Base-by-base conservation (phyloP, 1,284 basidiomycete genomes). In the Irpex sp. region DNA sequence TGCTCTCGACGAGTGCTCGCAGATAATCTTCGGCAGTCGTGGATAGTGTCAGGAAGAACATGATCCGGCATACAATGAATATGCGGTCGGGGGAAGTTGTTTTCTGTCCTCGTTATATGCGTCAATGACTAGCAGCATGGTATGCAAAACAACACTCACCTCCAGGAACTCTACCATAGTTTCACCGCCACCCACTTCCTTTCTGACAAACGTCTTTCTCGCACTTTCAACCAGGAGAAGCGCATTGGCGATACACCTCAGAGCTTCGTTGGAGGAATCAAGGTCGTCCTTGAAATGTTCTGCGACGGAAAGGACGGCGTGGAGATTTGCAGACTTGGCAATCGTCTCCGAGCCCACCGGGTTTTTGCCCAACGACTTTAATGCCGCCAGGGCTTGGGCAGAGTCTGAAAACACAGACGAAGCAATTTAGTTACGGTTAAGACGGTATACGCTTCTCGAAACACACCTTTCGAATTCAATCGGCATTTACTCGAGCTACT, bases 301-400 rank as follows among this genome's bases (percentile, higher is more conserved):
- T 13, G 84, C 79, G n/a, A 89, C 68, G 4, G 72, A 68, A 46
- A 90, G 77, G 26, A 90, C 75, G 21, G 77, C 75, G 4, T 79
- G 81, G 60, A 90, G 77, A 69, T 85, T 88, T 15, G 76, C 68
- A 3, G 81, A 67, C 1, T 77, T 78, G 8, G 86, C 82, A 26
- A 95, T 80, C 51, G 86, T 77, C 60, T 81, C 76, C 7, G 93
- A 93, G 11, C 89, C 91, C 4, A 84, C 77, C 0, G 85, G 86
- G 62, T 88, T 83, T 69, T 89, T 87, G 19, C 90, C 91, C 1
- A 95, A 80, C 2, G 82, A 85, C 75, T 95, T 95, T 65, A 95
- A 72, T 0, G 90, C 86, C 39, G 85, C 77, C 1, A 95, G 77
- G 15, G 90, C 92, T 33, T 77, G 80, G 1, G 82, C 76, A 39